Evolutionary conservation across 2,329 filamentous ascomycete genomes (phyloP).

Genomic region (Sarocladiaceae sp.): DNA sequence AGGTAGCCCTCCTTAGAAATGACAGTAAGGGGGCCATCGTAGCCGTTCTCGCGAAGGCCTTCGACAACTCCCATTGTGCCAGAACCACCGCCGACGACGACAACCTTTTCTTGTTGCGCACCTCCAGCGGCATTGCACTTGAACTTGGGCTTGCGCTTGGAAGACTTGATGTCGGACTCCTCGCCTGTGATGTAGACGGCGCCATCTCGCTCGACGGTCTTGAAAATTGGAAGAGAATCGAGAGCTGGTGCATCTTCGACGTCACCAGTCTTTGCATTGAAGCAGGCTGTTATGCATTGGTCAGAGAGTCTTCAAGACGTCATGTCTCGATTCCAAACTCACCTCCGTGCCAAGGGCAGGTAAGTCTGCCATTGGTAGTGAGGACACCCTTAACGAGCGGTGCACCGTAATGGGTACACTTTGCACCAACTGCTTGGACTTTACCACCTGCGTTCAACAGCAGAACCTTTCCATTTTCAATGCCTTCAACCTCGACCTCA

Average conservation of each 20-base stretch:
- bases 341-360: slow-evolving; percentile 97
- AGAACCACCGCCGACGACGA: slow-evolving; percentile 87
- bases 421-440: slow-evolving; percentile 75
- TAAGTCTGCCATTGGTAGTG: slow-evolving; percentile 75
- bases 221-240: slow-evolving; percentile 79
- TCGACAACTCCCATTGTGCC: slow-evolving; percentile 80
- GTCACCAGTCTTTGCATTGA: slow-evolving; percentile 83
- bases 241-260: slow-evolving; percentile 92
- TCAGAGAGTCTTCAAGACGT: neutral
- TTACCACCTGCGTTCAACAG: slow-evolving; percentile 74
- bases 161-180: slow-evolving; percentile 71
- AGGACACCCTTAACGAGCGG: slow-evolving; percentile 84
- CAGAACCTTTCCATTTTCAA: slow-evolving; percentile 81
- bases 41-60: slow-evolving; percentile 77
- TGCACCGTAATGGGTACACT: slow-evolving; percentile 90
- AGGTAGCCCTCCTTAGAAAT: slow-evolving; percentile 80
- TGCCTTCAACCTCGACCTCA: slow-evolving; percentile 85
- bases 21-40: slow-evolving; percentile 73
- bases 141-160: slow-evolving; percentile 68
- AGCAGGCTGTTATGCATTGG: slow-evolving; percentile 65
- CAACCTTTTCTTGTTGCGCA: slow-evolving; percentile 57
- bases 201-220: slow-evolving; percentile 75
- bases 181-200: slow-evolving; percentile 81
- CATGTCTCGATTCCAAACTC: slow-evolving; percentile 21
- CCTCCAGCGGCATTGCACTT: slow-evolving; percentile 55